Percentiles rank a stretch among this genome's conserved stretches.
Evolutionary conservation across 306 rosid species (phyloP).

Genomic region (Arachis stenosperma): DNA sequence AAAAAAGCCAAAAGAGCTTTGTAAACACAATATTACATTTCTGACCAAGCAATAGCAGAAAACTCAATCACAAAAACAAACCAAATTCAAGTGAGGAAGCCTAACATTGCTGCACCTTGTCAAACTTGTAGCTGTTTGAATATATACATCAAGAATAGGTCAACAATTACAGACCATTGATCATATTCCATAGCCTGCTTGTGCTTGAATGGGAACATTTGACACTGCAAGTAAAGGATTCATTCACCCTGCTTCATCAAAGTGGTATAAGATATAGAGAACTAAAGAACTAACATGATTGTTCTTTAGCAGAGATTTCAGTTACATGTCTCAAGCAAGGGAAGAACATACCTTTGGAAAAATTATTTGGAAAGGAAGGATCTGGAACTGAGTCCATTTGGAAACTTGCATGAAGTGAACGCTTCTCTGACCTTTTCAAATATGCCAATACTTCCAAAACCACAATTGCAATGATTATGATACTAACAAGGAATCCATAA

Average conservation of each 20-base stretch:
- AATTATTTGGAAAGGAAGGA: constrained; percentile 37
- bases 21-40: constrained; percentile 22
- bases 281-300: neutral
- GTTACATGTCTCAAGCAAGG: constrained; percentile 9
- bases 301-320: constrained; percentile 8
- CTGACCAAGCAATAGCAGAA: constrained; percentile 32
- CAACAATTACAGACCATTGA: constrained; percentile 12
- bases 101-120: constrained; percentile 37
- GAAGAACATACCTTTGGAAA: constrained; percentile 40
- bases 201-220: neutral
- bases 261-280: constrained; percentile 14
- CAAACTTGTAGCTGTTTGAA: constrained; percentile 38
- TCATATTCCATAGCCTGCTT: constrained; percentile 15
- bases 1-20: neutral
- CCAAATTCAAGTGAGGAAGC: constrained; percentile 36
- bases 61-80: constrained; percentile 25
- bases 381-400: constrained; percentile 59
- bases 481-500: constrained; percentile 77
- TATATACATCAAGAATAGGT: constrained; percentile 34
- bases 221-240: constrained; percentile 1
- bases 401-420: constrained; percentile 61
- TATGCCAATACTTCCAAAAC: constrained; percentile 73
- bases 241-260: constrained; percentile 50
- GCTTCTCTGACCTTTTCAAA: constrained; percentile 64
- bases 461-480: constrained; percentile 62